Percentiles rank a stretch among this genome's conserved stretches.
Evolutionary conservation across 129 eudicot genomes (phyloP).

Genomic region (Centrapalus pauciflorus): DNA sequence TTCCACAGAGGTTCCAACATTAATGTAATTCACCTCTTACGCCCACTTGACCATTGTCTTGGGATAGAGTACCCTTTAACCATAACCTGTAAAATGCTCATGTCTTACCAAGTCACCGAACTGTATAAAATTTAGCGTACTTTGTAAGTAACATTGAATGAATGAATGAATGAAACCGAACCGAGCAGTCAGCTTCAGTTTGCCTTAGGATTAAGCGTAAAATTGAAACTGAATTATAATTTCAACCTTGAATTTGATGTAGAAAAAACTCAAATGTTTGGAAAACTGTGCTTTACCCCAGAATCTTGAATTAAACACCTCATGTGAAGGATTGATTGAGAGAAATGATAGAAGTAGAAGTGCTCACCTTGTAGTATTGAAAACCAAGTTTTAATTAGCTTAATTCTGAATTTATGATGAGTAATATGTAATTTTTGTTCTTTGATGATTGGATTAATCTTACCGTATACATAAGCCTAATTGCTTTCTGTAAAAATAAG

Average conservation of each 20-base stretch:
- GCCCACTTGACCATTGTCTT: constrained; percentile 6
- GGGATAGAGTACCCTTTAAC: neutral
- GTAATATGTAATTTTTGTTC: no score
- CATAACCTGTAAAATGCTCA: constrained; percentile 3
- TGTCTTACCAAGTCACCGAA: neutral
- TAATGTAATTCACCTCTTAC: neutral
- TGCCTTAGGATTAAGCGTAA: neutral
- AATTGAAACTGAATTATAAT: neutral
- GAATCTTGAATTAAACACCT: neutral
- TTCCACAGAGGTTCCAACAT: neutral
- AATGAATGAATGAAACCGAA: neutral
- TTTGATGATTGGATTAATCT: no score
- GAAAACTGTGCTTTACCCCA: neutral
- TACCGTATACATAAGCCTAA: no score
- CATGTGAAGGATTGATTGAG: neutral
- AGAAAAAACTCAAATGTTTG: neutral
- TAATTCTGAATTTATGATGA: no score
- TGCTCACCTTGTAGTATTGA: no score
- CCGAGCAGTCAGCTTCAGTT: neutral
- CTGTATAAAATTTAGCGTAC: neutral
- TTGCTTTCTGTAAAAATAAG: no score
- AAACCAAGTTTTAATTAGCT: no score
- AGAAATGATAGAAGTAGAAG: constrained; percentile 2
- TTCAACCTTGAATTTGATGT: neutral
- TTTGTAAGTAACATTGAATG: neutral